phyloP scores from a whole-genome alignment of 352 stramenopile genomes.

The Globisporangium solare region DNA sequence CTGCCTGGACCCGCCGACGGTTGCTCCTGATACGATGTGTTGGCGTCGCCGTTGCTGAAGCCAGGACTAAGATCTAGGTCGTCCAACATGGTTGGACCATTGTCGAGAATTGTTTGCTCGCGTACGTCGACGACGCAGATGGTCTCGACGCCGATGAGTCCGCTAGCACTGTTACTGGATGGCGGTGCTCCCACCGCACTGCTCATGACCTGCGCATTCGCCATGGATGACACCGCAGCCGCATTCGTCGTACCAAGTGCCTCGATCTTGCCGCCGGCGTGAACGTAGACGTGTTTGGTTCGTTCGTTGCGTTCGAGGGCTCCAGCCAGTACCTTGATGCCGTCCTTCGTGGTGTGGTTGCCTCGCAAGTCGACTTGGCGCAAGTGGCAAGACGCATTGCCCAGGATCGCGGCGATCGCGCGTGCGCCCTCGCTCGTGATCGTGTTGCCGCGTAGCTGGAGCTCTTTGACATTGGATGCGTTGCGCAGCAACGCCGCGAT shows the following conservation, averaged over 20 bases:
- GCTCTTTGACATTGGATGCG: constrained; percentile 86
- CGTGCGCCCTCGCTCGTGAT: constrained; percentile 91
- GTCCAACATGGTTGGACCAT: constrained; percentile 9
- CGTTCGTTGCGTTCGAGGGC: constrained; percentile 90
- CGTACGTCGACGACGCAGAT: constrained; percentile 94
- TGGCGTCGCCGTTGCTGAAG: neutral
- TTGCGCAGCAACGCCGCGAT: constrained; percentile 91
- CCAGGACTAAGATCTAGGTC: constrained; percentile 3
- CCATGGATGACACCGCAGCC: constrained; percentile 23
- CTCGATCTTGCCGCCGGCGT: constrained; percentile 94
- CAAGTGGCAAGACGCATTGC: constrained; percentile 65
- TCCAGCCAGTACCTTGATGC: constrained; percentile 91
- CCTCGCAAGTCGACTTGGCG: constrained; percentile 88
- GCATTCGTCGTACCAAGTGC: constrained; percentile 76
- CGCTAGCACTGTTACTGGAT: constrained; percentile 14
- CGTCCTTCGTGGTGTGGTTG: constrained; percentile 90
- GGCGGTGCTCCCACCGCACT: constrained; percentile 21
- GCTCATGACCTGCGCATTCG: constrained; percentile 48
- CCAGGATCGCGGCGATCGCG: constrained; percentile 90
- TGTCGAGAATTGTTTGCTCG: constrained; percentile 55
- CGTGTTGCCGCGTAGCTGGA: constrained; percentile 89
- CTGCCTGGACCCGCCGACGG: constrained; percentile 26
- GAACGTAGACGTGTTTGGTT: constrained; percentile 95
- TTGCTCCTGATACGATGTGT: neutral
- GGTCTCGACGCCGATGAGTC: constrained; percentile 88